A percentile compares a stretch with the other conserved stretches of the same genome.
These are phyloP conservation scores for Pleurotus citrinopileatus DNA, from an alignment of 768 basidiomycete species.

Conservation along the genomic window DNA sequence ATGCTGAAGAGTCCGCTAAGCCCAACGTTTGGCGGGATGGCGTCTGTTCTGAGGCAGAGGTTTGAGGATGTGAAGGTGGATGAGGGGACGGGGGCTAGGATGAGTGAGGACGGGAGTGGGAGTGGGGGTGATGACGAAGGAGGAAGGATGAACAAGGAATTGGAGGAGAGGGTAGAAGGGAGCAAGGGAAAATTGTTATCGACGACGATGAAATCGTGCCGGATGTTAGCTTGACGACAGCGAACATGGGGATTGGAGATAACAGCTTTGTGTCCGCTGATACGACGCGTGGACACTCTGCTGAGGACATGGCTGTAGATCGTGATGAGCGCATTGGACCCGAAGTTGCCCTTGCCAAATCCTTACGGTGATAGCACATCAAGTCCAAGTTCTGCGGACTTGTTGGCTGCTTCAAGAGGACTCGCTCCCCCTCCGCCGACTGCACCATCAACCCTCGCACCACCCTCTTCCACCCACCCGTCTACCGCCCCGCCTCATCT, in stretches of 20 bases:
- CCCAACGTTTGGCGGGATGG: too few species aligned
- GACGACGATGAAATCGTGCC: slow-evolving; percentile 37
- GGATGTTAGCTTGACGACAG: slow-evolving; percentile 12
- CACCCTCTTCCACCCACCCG: slow-evolving; percentile 15
- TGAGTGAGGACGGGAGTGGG: too few species aligned
- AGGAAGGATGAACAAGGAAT: slow-evolving; percentile 15
- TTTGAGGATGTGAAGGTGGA: too few species aligned
- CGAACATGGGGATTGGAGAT: slow-evolving; percentile 7
- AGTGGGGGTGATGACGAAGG: slow-evolving; percentile 12
- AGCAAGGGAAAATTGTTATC: slow-evolving; percentile 35
- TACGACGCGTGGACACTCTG: too few species aligned
- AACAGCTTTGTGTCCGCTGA: slow-evolving; percentile 3
- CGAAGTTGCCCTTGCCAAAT: not conserved
- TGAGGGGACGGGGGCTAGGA: too few species aligned
- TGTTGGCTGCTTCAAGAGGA: not conserved
- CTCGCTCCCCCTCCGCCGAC: not conserved
- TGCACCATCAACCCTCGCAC: not conserved
- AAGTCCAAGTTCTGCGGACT: too few species aligned
- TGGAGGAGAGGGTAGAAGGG: slow-evolving; percentile 1
- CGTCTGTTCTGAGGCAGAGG: too few species aligned
- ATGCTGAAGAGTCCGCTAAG: too few species aligned
- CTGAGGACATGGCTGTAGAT: too few species aligned
- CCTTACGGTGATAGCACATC: not conserved
- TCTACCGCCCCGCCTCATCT: slow-evolving; percentile 17
- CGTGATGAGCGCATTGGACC: not conserved